Conservation (phyloP, 495 filamentous ascomycete genomes). For the Apiosordaria backusii region DNA sequence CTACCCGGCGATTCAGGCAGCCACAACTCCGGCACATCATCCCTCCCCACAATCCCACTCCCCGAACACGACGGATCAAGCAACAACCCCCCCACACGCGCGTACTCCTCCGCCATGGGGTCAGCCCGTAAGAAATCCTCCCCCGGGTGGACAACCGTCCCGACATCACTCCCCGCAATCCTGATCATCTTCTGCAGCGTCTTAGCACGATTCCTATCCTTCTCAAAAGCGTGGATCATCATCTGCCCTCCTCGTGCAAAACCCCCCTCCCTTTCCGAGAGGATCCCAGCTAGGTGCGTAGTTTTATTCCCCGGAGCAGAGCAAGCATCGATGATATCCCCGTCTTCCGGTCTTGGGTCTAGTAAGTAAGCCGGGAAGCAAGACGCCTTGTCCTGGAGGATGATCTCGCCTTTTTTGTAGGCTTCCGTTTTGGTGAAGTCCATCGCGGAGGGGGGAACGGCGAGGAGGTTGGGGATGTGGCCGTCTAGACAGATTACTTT, state of each 20-base stretch:
- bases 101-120: conserved; percentile 49
- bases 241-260: background rate
- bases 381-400: conserved; percentile 93
- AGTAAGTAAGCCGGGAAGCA: conserved; percentile 91
- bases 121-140: conserved; percentile 77
- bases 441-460: conserved; percentile 56
- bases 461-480: conserved; percentile 79
- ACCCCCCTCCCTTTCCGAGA: conserved; percentile 33
- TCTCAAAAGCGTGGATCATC: conserved; percentile 67
- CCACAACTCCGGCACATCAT: conserved; percentile 64
- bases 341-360: conserved; percentile 55
- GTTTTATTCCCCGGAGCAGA: conserved; percentile 97
- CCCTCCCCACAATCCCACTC: conserved; percentile 85
- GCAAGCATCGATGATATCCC: conserved; percentile 82
- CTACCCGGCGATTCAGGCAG: conserved; percentile 43
- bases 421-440: conserved; percentile 67
- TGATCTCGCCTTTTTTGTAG: conserved; percentile 72
- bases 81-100: conserved; percentile 67
- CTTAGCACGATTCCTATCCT: conserved; percentile 59
- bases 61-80: conserved; percentile 94
- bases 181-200: conserved; percentile 80
- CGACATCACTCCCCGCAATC: conserved; percentile 61
- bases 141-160: conserved; percentile 62
- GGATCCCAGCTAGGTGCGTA: conserved; percentile 80
- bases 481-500: conserved; percentile 58